Base-by-base conservation (phyloP, 306 rosid genomes). In the Malus sylvestris region DNA sequence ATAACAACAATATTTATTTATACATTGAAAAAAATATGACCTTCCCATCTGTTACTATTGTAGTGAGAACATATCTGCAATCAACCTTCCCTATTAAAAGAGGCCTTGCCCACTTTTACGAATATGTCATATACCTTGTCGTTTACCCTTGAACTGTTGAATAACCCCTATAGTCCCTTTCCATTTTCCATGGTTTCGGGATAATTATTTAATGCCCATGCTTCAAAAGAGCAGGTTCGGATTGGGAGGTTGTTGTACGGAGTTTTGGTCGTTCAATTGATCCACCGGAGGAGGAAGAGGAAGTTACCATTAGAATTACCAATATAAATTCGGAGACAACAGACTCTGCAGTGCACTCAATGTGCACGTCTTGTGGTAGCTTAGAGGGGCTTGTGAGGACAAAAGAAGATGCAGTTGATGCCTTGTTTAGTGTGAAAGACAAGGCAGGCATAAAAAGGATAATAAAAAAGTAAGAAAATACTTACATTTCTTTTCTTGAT, bases 331-430 rank as follows among this genome's bases (percentile, higher is more conserved):
- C 77, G 53, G 69, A 70, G 53, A 70, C 77, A 5, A 67, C 69
- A 40, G 68, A 76, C 45, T 70, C 77, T 3, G 32, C 51, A 42
- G 58, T 81, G 25, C 77, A 63, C 44, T 75, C 84, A 4, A 38
- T 61, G 25, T 80, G 84, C 75, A 75, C 22, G 77, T 61, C 51
- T 18, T 76, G 30, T 44, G 84, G 84, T 27, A 4, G 55, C 53
- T 53, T 76, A 53, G 53, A 42, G 30, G 77, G 84, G 68, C 53
- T 81, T 62, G 71, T 70, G 25, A 38, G 80, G 35, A 63, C 77
- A 27, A 80, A 80, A 59, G 59, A 32, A 46, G 80, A 70, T 53
- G 72, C 18, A 40, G 77, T 63, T 29, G 84, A 76, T 16, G 80
- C 62, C 33, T 29, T 76, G 68, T 81, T 75, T 70, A 9, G 62